These are phyloP conservation scores for Cunninghamia lanceolata DNA, from an alignment of 75 land plant genomes.

Conservation along the genomic window DNA sequence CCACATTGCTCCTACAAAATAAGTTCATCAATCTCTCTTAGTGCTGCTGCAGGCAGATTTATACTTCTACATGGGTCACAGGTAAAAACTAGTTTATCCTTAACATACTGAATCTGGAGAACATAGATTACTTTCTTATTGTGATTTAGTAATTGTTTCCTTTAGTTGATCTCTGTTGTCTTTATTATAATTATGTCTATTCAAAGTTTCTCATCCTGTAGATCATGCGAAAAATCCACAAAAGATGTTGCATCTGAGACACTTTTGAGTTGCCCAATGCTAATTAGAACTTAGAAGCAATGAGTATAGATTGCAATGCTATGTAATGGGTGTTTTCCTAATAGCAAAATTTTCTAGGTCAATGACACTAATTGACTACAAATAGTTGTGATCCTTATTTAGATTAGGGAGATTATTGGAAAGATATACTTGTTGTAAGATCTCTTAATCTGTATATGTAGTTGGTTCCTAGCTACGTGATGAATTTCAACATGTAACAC, in stretches of 20 bases:
- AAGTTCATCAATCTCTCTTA: conserved; percentile 46
- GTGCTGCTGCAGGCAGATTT: conserved; percentile 73
- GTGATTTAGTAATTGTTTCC: background rate
- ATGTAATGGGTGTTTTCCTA: background rate
- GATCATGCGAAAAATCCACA: background rate
- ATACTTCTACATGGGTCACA: conserved; percentile 74
- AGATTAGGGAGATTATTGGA: background rate
- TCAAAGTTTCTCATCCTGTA: background rate
- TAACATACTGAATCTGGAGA: background rate
- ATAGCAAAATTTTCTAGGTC: background rate
- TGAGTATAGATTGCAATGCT: background rate
- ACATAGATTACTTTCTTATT: conserved; percentile 1
- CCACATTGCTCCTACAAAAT: conserved; percentile 92
- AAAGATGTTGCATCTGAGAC: background rate
- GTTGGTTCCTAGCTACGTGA: background rate
- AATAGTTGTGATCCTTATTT: background rate
- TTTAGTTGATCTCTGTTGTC: background rate
- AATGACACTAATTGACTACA: background rate
- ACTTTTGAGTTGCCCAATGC: background rate
- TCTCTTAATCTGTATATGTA: background rate
- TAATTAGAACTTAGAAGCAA: background rate
- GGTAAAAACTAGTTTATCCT: conserved; percentile 36
- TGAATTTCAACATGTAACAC: background rate
- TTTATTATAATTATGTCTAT: background rate
- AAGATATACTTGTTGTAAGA: background rate